phyloP scores from a whole-genome alignment of 2,329 filamentous ascomycete genomes.

The Aspergillus sclerotialis region DNA sequence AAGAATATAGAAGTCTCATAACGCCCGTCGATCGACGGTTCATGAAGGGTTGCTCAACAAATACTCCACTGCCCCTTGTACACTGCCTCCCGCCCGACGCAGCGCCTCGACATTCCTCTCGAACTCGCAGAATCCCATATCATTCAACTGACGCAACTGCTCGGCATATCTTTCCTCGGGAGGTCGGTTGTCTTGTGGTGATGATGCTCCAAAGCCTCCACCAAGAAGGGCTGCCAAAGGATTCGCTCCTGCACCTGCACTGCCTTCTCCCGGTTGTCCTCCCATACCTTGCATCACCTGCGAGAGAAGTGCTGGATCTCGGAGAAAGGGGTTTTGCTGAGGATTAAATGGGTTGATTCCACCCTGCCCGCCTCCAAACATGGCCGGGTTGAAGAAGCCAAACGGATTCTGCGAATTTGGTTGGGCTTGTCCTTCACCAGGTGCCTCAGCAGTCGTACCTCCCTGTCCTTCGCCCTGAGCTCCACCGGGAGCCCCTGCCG shows the following conservation, averaged over 20 bases:
- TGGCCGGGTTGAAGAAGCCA: constrained; percentile 48
- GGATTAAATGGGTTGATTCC: constrained; percentile 42
- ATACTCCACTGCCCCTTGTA: constrained; percentile 63
- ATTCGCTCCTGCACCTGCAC: no score
- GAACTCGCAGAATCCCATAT: constrained; percentile 98
- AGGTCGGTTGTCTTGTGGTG: constrained; percentile 72
- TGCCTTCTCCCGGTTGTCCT: constrained; percentile 27
- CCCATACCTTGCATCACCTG: constrained; percentile 49
- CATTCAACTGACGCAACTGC: constrained; percentile 87
- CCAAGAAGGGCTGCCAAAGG: constrained; percentile 45
- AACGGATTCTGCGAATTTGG: constrained; percentile 58
- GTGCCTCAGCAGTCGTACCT: constrained; percentile 21
- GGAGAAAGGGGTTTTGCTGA: constrained; percentile 49
- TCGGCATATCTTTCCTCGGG: constrained; percentile 90
- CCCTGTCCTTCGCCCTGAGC: constrained; percentile 23
- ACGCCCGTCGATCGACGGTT: no score
- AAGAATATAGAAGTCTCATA: no score
- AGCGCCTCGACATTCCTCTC: constrained; percentile 86
- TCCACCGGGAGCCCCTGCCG: constrained; percentile 23
- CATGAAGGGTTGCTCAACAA: constrained; percentile 28
- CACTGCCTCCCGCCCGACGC: constrained; percentile 81
- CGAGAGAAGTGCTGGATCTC: constrained; percentile 53
- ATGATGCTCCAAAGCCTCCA: constrained; percentile 41
- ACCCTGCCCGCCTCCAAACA: constrained; percentile 33
- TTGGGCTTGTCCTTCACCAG: constrained; percentile 25